Percentiles rank a stretch among this genome's conserved stretches.
phyloP scores from a whole-genome alignment of 345 rosid species.

The Acer saccharum region DNA sequence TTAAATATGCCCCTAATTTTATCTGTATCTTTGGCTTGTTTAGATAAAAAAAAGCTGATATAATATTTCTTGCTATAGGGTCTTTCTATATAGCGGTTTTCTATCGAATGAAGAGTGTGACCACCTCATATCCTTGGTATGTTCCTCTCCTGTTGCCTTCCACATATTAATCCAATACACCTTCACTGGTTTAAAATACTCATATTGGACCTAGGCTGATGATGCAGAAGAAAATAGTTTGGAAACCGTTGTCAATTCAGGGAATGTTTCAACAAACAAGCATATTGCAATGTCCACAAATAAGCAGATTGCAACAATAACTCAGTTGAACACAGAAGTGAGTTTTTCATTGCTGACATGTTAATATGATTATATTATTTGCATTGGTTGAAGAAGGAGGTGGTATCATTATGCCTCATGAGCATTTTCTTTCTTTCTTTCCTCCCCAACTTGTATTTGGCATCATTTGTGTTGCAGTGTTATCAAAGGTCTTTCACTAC shows the following conservation, averaged over 20 bases:
- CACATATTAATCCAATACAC: conserved; percentile 4
- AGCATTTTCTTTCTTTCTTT: neutral
- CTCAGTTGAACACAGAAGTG: conserved; percentile 39
- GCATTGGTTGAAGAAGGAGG: conserved; percentile 10
- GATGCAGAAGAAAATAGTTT: conserved; percentile 22
- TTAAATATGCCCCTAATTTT: neutral
- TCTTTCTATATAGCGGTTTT: conserved; percentile 69
- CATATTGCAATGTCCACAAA: conserved; percentile 38
- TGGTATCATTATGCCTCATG: neutral
- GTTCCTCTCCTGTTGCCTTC: conserved; percentile 10
- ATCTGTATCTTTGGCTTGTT: conserved; percentile 3
- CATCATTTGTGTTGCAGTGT: neutral
- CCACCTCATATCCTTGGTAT: conserved; percentile 71
- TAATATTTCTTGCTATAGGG: conserved; percentile 49
- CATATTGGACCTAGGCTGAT: conserved; percentile 38
- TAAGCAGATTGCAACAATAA: conserved; percentile 35
- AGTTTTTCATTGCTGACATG: conserved; percentile 26
- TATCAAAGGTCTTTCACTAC: neutral
- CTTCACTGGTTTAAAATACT: conserved; percentile 9
- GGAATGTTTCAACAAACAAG: conserved; percentile 27
- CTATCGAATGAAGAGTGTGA: conserved; percentile 76
- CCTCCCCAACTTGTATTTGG: neutral
- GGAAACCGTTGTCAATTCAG: conserved; percentile 29
- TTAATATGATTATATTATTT: neutral
- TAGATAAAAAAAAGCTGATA: conserved; percentile 25